Conservation (phyloP, 1,284 basidiomycete species). For the Hortiboletus rubellus region DNA sequence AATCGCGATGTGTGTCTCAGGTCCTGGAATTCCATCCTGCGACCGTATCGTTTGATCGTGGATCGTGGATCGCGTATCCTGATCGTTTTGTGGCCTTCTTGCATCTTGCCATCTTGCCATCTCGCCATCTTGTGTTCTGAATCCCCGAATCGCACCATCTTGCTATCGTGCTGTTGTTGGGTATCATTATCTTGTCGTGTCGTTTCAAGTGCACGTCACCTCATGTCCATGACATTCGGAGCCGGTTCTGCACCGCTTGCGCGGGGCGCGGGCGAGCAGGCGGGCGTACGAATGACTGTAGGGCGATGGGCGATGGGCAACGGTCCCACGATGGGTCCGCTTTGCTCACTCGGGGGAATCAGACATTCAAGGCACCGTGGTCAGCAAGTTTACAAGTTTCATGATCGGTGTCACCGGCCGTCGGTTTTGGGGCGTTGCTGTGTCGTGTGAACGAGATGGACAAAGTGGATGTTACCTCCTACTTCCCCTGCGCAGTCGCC, state of each 20-base stretch:
- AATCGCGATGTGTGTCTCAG: conserved; percentile 10
- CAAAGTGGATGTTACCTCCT: neutral
- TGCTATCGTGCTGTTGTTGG: neutral
- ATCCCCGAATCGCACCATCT: neutral
- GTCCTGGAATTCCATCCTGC: neutral
- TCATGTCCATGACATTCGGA: conserved; percentile 3
- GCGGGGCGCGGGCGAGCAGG: neutral
- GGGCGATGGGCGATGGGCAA: neutral
- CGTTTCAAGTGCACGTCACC: conserved; percentile 16
- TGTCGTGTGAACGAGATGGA: neutral
- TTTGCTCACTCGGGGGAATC: neutral
- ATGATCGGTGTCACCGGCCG: neutral
- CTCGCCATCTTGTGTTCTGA: neutral
- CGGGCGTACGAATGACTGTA: neutral
- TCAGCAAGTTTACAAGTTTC: neutral
- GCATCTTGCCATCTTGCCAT: neutral
- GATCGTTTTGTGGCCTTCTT: neutral
- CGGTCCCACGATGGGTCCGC: no score
- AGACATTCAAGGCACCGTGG: neutral
- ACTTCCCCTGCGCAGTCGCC: neutral
- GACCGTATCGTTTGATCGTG: neutral
- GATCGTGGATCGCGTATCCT: conserved; percentile 6
- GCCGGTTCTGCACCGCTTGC: neutral
- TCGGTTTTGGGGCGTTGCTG: no score
- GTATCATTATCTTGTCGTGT: neutral